Conservation (phyloP, 805 yeast genomes). For the Barnettozyma pratensis region DNA sequence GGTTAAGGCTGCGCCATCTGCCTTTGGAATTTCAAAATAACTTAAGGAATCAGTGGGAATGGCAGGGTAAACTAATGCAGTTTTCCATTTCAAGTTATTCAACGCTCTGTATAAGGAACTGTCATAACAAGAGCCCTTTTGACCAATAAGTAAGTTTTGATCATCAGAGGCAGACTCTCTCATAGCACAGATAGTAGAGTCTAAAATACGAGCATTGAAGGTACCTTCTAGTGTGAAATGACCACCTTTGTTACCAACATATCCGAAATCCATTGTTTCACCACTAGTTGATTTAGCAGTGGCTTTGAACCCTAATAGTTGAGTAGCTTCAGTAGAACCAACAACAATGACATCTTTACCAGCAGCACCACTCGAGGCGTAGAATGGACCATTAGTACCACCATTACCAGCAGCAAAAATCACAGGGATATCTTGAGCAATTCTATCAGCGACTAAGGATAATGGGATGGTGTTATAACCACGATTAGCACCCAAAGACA, state of each 20-base stretch:
- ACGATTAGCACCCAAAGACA: slow-evolving; percentile 12
- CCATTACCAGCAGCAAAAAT: slow-evolving; percentile 17
- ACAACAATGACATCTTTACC: slow-evolving; percentile 11
- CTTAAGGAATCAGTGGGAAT: background rate
- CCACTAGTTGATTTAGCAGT: slow-evolving; percentile 9
- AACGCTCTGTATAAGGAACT: background rate
- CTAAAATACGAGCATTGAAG: slow-evolving; percentile 2
- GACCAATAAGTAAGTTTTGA: slow-evolving; percentile 4
- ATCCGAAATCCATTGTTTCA: slow-evolving; percentile 5
- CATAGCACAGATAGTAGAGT: slow-evolving; percentile 6
- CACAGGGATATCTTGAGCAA: slow-evolving; percentile 12
- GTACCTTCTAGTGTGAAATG: slow-evolving; percentile 4
- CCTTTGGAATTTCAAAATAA: background rate
- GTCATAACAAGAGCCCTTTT: slow-evolving; percentile 5
- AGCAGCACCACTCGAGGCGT: slow-evolving; percentile 13
- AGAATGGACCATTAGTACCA: slow-evolving; percentile 11
- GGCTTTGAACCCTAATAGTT: slow-evolving; percentile 7
- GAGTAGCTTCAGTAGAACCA: slow-evolving; percentile 12
- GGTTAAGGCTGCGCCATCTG: background rate
- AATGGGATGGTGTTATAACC: slow-evolving; percentile 13
- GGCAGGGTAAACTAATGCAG: slow-evolving; percentile 3
- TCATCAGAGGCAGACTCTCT: background rate
- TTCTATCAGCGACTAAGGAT: slow-evolving; percentile 8
- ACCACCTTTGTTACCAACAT: slow-evolving; percentile 5
- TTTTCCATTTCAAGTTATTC: background rate